Percentiles rank a stretch among this genome's conserved stretches.
These are phyloP conservation scores for Solanum pennellii DNA, from an alignment of 257 asterid species.

Conservation along the genomic window DNA sequence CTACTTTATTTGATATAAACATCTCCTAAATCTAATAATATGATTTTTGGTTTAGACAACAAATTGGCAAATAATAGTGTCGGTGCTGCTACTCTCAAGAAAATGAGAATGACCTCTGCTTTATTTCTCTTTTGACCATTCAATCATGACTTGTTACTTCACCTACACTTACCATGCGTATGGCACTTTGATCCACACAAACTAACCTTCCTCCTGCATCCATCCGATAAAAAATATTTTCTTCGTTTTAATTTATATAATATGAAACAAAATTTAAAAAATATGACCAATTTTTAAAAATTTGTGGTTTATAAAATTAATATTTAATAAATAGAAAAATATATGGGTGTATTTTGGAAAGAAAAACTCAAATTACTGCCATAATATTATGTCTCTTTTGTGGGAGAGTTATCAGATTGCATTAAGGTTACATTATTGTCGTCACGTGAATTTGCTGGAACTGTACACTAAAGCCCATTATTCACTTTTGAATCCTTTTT, in stretches of 20 bases:
- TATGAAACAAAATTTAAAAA: fast-evolving
- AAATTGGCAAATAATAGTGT: background rate
- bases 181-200: background rate
- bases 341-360: too few relatives aligned
- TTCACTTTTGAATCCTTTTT: background rate
- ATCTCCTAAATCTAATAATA: background rate
- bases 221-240: too few relatives aligned
- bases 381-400: background rate
- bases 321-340: too few relatives aligned
- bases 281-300: background rate
- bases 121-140: background rate
- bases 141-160: background rate
- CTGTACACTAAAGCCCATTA: background rate
- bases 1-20: background rate
- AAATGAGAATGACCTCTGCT: background rate
- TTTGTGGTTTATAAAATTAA: too few relatives aligned
- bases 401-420: background rate
- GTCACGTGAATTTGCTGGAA: background rate
- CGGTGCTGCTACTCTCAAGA: background rate
- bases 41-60: background rate
- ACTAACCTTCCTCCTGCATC: background rate
- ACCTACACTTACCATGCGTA: background rate
- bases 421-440: background rate
- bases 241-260: too few relatives aligned
- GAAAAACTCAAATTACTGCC: too few relatives aligned